A percentile compares a stretch with the other conserved stretches of the same genome.
phyloP scores from a whole-genome alignment of 1,139 yeast genomes.

The Yarrowia galli region DNA sequence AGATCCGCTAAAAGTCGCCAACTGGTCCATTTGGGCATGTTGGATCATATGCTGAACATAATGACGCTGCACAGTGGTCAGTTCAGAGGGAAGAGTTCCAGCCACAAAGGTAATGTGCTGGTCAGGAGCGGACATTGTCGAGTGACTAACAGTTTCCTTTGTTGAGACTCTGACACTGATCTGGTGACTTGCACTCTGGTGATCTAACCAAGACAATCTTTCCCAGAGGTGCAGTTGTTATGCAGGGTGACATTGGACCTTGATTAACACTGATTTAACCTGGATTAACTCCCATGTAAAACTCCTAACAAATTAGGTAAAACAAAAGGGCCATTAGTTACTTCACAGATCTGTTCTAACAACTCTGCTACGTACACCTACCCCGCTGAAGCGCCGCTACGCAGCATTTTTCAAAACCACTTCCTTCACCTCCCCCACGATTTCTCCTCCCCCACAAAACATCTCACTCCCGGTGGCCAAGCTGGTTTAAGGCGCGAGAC shows the following conservation, averaged over 20 bases:
- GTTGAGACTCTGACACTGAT: neutral
- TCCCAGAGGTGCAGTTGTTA: too few species aligned
- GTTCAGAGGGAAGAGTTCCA: neutral
- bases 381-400: too few species aligned
- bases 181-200: neutral
- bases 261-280: neutral
- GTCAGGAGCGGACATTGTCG: neutral
- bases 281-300: too few species aligned
- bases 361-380: too few species aligned
- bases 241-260: too few species aligned
- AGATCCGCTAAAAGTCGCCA: neutral
- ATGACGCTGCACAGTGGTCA: neutral
- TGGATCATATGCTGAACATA: neutral
- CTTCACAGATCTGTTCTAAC: too few species aligned
- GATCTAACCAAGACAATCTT: neutral
- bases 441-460: neutral
- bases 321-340: too few species aligned
- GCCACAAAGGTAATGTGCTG: neutral
- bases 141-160: neutral
- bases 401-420: too few species aligned
- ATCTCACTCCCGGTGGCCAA: conserved; percentile 22
- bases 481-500: conserved; percentile 27
- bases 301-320: too few species aligned
- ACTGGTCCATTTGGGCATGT: neutral
- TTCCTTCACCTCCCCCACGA: neutral